Conservation (phyloP, 1,139 yeast genomes). For the Pichia sp. region DNA sequence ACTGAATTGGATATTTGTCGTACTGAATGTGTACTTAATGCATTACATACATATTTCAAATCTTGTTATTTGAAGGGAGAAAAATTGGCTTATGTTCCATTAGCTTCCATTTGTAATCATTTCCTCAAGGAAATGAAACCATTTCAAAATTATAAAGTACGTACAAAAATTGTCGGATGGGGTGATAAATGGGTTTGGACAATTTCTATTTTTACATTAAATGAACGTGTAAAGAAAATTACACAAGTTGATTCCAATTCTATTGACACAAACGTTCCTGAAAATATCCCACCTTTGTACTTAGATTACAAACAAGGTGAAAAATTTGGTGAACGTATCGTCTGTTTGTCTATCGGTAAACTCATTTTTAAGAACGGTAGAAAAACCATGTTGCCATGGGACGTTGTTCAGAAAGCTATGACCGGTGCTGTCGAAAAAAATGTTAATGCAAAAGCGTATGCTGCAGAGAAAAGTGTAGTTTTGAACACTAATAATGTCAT, state of each 20-base stretch:
- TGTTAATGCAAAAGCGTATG: background rate
- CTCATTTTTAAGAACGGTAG: conserved; percentile 60
- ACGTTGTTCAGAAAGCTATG: conserved; percentile 1
- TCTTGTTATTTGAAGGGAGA: background rate
- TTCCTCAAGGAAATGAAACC: conserved; percentile 72
- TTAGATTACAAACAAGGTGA: conserved; percentile 1
- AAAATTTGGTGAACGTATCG: conserved; percentile 13
- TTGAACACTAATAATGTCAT: background rate
- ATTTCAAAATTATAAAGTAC: conserved; percentile 51
- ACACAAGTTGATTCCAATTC: background rate
- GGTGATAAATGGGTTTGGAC: conserved; percentile 82
- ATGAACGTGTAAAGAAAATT: conserved; percentile 9
- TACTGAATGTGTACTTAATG: conserved; percentile 49
- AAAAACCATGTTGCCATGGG: conserved; percentile 37
- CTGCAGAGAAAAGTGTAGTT: background rate
- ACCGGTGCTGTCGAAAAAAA: background rate
- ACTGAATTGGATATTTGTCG: conserved; percentile 80
- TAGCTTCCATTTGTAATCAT: conserved; percentile 63
- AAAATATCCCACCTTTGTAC: conserved; percentile 9
- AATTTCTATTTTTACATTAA: conserved; percentile 46
- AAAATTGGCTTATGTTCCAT: conserved; percentile 61
- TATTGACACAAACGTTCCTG: background rate
- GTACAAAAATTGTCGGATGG: conserved; percentile 70
- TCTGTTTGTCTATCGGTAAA: conserved; percentile 63
- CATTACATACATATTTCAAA: conserved; percentile 9